These are phyloP conservation scores for Laburnicola sp. DNA, from an alignment of 2,329 filamentous ascomycete species.

Conservation along the genomic window DNA sequence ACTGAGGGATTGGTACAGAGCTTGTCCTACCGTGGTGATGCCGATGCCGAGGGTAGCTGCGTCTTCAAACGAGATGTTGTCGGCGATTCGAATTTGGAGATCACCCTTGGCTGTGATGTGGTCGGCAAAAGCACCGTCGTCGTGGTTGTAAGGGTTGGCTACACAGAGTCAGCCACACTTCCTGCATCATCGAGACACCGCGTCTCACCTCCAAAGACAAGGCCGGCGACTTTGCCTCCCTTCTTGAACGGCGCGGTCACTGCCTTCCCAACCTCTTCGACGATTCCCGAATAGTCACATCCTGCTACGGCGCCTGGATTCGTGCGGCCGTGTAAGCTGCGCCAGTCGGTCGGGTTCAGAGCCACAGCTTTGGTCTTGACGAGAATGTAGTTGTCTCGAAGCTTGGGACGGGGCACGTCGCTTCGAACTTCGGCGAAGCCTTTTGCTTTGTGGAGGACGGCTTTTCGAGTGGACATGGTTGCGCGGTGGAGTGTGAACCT, in stretches of 20 bases:
- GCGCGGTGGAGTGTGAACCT: constrained; percentile 1
- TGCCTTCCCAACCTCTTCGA: constrained; percentile 55
- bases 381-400: constrained; percentile 51
- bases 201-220: constrained; percentile 52
- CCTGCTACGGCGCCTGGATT: constrained; percentile 53
- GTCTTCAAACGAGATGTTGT: constrained; percentile 55
- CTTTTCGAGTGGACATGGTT: constrained; percentile 38
- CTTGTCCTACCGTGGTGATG: constrained; percentile 56
- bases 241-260: constrained; percentile 53
- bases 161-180: constrained; percentile 5
- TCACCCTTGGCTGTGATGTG: constrained; percentile 57
- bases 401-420: constrained; percentile 34
- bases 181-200: not conserved
- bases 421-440: constrained; percentile 26
- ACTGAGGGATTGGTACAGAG: constrained; percentile 49
- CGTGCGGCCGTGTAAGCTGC: constrained; percentile 28
- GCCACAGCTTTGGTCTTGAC: constrained; percentile 58
- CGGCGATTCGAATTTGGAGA: constrained; percentile 52
- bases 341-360: constrained; percentile 63
- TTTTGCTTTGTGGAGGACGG: constrained; percentile 33
- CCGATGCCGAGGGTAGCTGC: constrained; percentile 58
- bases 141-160: constrained; percentile 39
- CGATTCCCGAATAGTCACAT: constrained; percentile 59
- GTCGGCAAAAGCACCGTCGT: constrained; percentile 59
- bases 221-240: constrained; percentile 58